Conservation (phyloP, 208 protist genomes). For the Porcisia deanei region DNA sequence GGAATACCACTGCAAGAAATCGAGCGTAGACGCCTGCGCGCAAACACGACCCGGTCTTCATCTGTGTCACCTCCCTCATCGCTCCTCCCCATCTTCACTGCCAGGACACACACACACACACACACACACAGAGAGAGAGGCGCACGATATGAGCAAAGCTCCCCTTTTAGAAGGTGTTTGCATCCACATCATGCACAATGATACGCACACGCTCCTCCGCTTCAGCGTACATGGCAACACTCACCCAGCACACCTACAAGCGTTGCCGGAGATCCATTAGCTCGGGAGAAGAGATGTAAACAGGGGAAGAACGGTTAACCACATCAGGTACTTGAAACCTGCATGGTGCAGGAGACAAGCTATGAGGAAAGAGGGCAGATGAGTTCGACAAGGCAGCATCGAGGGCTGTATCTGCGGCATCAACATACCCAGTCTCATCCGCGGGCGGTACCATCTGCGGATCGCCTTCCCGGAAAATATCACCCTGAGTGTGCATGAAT, state of each 20-base stretch:
- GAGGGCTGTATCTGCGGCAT: not conserved
- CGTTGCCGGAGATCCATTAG: conserved; percentile 5
- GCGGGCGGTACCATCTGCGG: not conserved
- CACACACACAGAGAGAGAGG: not conserved
- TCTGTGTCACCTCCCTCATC: not conserved
- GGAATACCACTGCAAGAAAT: no score
- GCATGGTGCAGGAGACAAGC: not conserved
- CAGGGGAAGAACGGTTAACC: not conserved
- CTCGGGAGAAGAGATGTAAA: not conserved
- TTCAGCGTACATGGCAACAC: conserved; percentile 12
- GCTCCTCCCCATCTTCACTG: no score
- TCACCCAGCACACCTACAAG: conserved; percentile 18
- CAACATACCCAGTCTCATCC: not conserved
- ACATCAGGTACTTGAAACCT: no score
- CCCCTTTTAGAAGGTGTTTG: not conserved
- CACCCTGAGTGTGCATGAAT: not conserved
- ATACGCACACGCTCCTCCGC: conserved; percentile 14
- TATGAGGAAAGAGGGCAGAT: no score
- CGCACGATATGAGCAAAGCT: not conserved
- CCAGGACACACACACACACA: not conserved
- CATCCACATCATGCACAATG: conserved; percentile 11
- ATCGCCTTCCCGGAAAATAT: not conserved
- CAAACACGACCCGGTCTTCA: not conserved
- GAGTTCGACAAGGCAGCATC: not conserved
- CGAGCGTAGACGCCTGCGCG: no score